phyloP scores from a whole-genome alignment of 2,329 filamentous ascomycete species.

The Arthrobotrys sphaeroides region DNA sequence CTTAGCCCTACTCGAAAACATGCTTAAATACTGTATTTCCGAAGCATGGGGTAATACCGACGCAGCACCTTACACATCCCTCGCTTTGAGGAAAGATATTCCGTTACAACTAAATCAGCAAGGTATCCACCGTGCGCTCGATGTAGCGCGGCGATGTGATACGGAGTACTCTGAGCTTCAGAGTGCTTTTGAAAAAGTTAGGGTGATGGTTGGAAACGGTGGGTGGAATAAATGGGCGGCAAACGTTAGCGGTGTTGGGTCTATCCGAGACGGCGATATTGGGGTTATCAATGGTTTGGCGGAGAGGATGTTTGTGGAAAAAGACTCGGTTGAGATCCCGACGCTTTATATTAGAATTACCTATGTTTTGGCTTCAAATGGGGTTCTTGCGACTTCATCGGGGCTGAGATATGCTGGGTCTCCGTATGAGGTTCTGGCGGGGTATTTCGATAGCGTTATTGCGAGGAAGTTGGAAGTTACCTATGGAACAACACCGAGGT shows the following conservation, averaged over 20 bases:
- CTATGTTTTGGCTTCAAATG: constrained; percentile 14
- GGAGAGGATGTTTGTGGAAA: constrained; percentile 6
- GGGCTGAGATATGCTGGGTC: constrained; percentile 5
- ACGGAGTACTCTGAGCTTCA: constrained; percentile 30
- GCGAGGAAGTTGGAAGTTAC: constrained; percentile 24
- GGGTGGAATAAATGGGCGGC: constrained; percentile 23
- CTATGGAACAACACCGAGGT: constrained; percentile 3
- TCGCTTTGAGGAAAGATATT: constrained; percentile 40
- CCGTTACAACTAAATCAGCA: constrained; percentile 16
- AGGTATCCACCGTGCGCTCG: constrained; percentile 32
- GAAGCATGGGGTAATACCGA: constrained; percentile 35
- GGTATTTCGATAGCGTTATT: constrained; percentile 34
- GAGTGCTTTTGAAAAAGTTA: background rate
- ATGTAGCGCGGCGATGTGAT: constrained; percentile 35
- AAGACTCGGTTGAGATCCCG: constrained; percentile 11
- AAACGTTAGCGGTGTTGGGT: background rate
- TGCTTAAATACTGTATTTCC: constrained; percentile 37
- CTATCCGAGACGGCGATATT: background rate
- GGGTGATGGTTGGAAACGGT: background rate
- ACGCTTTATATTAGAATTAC: constrained; percentile 23
- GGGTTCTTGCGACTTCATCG: background rate
- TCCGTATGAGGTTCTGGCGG: constrained; percentile 2
- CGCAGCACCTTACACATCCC: constrained; percentile 19
- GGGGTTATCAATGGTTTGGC: background rate
- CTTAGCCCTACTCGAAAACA: constrained; percentile 28